Conservation (phyloP, 2,329 filamentous ascomycete genomes). For the Cladorrhinum sp. region DNA sequence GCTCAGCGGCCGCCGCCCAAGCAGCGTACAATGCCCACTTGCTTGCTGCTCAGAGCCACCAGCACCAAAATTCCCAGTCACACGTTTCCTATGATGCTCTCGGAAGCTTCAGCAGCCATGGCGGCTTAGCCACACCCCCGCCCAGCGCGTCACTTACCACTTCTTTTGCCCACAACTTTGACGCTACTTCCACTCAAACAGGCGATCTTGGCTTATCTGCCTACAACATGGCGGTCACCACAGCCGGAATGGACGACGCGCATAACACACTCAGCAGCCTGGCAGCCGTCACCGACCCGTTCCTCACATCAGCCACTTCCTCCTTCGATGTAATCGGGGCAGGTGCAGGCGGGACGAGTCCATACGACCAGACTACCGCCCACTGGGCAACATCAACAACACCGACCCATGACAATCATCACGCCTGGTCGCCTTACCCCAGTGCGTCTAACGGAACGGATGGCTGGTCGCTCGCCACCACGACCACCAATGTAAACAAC, state of each 20-base stretch:
- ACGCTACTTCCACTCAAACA: constrained; percentile 23
- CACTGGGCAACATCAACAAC: no score
- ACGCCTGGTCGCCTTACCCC: no score
- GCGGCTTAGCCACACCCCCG: constrained; percentile 52
- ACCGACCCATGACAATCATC: no score
- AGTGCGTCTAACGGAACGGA: no score
- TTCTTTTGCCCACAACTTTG: constrained; percentile 46
- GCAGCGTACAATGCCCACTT: constrained; percentile 21
- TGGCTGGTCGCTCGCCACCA: no score
- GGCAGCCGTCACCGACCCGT: constrained; percentile 22
- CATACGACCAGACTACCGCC: neutral
- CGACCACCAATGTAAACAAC: no score
- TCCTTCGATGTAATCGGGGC: constrained; percentile 8
- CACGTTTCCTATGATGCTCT: constrained; percentile 13
- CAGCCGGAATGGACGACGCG: constrained; percentile 2
- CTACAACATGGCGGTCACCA: constrained; percentile 22
- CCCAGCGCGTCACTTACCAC: constrained; percentile 51
- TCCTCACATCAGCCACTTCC: constrained; percentile 15
- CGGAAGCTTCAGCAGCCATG: constrained; percentile 20
- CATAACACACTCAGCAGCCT: constrained; percentile 11
- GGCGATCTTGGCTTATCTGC: constrained; percentile 12
- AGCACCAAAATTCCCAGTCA: constrained; percentile 4
- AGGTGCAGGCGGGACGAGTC: neutral
- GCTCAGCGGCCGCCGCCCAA: constrained; percentile 4
- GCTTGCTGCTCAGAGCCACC: constrained; percentile 8